These are phyloP conservation scores for Verticillium nonalfalfae DNA, from an alignment of 2,329 filamentous ascomycete species.

Conservation along the genomic window DNA sequence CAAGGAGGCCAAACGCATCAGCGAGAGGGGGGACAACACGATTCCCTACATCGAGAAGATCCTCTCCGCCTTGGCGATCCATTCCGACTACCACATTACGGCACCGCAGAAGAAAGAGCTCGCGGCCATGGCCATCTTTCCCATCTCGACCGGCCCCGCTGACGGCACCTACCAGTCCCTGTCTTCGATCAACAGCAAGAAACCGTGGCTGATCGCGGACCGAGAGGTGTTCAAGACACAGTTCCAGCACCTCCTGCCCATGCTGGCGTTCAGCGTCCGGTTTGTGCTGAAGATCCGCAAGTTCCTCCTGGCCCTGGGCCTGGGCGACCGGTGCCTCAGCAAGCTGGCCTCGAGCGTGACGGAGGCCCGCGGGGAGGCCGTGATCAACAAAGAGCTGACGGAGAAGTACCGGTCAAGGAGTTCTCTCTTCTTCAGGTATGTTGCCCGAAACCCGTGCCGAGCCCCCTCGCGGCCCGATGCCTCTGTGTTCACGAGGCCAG, in stretches of 20 bases:
- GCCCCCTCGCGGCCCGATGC: too few species aligned
- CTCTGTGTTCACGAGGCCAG: not conserved
- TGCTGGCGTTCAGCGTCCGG: conserved; percentile 1
- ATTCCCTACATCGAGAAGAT: not conserved
- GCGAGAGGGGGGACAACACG: not conserved
- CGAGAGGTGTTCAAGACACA: not conserved
- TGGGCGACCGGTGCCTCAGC: conserved; percentile 2
- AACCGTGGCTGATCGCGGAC: conserved; percentile 6
- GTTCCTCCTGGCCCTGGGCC: not conserved
- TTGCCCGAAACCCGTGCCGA: not conserved
- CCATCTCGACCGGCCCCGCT: not conserved
- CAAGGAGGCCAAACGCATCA: not conserved
- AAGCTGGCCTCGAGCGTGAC: conserved; percentile 1
- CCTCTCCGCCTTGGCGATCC: not conserved
- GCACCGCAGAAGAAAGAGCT: not conserved
- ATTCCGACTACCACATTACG: not conserved
- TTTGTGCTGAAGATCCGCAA: conserved; percentile 2
- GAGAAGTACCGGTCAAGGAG: conserved; percentile 1
- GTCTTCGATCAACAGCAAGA: not conserved
- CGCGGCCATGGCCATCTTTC: not conserved
- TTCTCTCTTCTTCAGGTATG: conserved; percentile 3
- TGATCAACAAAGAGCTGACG: not conserved
- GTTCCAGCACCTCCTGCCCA: conserved; percentile 1
- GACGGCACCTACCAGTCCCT: not conserved
- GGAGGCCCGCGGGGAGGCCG: conserved; percentile 1